Base-by-base conservation (phyloP, 495 filamentous ascomycete species). In the Entonaema liquescens region DNA sequence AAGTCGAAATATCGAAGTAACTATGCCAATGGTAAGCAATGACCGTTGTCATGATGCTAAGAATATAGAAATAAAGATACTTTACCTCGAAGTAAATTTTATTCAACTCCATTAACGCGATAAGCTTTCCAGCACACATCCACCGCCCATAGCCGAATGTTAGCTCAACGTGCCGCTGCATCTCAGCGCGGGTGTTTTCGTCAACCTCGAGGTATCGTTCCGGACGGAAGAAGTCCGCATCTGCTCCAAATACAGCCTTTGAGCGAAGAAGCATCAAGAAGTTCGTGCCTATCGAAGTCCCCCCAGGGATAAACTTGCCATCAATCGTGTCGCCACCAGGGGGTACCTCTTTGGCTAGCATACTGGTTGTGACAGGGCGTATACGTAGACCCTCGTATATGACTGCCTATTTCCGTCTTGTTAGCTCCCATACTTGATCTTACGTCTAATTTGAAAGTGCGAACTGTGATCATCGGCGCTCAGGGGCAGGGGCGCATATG, bases 21-120 rank as follows among this genome's bases (percentile, higher is more conserved):
- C 59, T 67, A 47, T 12, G 52, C 23, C 53, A 40, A 5, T 28
- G 9, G 31, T 40, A 25, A 65, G 42, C 21, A 13, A 35, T 25
- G 1, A 44, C 15, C 6, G 12, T 25, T 23, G 19, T 9, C 8
- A 57, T 35, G 7, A 25, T 6, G 28, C 52, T 23, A 52, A 52
- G 21, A 3, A 13, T 2, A 3, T n/a, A 12, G 9, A 1, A 26
- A 38, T 5, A 13, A 38, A 15, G 1, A 49, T 13, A 8, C 1
- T 2, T 40, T 52, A 87, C 84, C 84, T 89, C 85, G 38, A 89
- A 82, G 62, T 85, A 79, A 3, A 83, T 73, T 76, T 90, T 91
- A 55, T 85, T 85, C 59, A 89, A 65, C 77, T 89, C 82, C 72
- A 85, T 54, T 7, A 78, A 75, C 5, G 81, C 82, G 28, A 86